These are phyloP conservation scores for Trichosporon sp. DNA, from an alignment of 1,284 basidiomycete species.

Conservation along the genomic window DNA sequence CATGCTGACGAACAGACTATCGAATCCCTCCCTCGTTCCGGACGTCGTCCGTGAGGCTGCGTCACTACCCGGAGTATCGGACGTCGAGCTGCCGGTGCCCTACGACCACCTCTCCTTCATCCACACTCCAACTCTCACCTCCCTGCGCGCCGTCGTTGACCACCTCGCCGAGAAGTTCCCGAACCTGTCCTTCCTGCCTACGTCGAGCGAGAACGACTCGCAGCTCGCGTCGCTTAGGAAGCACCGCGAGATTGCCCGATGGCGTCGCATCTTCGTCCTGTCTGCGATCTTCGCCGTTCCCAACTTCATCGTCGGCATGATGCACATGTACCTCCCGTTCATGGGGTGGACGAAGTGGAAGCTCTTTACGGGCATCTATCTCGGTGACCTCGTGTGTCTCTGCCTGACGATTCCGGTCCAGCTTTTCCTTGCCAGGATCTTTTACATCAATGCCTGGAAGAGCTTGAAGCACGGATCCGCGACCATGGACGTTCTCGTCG, in stretches of 20 bases:
- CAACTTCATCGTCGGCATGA: slow-evolving; percentile 91
- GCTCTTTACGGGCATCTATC: slow-evolving; percentile 69
- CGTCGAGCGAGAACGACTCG: slow-evolving; percentile 59
- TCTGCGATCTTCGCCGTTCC: slow-evolving; percentile 81
- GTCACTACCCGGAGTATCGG: slow-evolving; percentile 72
- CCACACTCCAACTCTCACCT: slow-evolving; percentile 74
- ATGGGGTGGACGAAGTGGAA: slow-evolving; percentile 56
- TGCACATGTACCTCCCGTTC: slow-evolving; percentile 63
- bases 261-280: slow-evolving; percentile 79
- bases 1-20: slow-evolving; percentile 19
- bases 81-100: slow-evolving; percentile 71
- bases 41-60: slow-evolving; percentile 43
- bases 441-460: slow-evolving; percentile 89
- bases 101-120: slow-evolving; percentile 73
- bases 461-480: slow-evolving; percentile 83
- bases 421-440: slow-evolving; percentile 84
- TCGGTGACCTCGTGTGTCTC: slow-evolving; percentile 81
- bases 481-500: slow-evolving; percentile 89
- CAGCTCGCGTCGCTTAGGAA: slow-evolving; percentile 88
- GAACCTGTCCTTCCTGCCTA: slow-evolving; percentile 53
- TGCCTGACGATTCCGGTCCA: slow-evolving; percentile 89
- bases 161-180: slow-evolving; percentile 69
- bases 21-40: slow-evolving; percentile 39
- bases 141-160: slow-evolving; percentile 82
- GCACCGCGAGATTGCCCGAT: slow-evolving; percentile 87